Conservation (phyloP, 1,284 basidiomycete genomes). For the Dichomitus squalens region DNA sequence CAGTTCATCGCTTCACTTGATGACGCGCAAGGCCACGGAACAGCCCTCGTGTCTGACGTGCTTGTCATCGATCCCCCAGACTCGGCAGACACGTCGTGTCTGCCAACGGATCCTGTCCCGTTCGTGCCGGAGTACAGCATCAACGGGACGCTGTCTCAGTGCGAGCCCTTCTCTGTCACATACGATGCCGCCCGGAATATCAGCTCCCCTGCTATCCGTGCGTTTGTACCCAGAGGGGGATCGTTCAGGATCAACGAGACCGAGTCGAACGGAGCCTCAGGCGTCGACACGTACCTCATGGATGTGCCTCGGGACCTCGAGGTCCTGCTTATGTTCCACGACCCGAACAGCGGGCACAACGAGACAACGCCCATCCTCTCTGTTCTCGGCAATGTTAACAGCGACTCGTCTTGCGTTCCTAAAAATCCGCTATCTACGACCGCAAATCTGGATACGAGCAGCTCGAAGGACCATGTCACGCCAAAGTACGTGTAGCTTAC, state of each 20-base stretch:
- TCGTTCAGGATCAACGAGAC: slow-evolving; percentile 43
- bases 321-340: slow-evolving; percentile 43
- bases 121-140: slow-evolving; percentile 29
- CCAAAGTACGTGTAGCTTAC: slow-evolving; percentile 14
- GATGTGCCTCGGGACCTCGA: slow-evolving; percentile 39
- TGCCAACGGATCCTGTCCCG: slow-evolving; percentile 29
- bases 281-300: slow-evolving; percentile 49
- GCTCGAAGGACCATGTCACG: slow-evolving; percentile 8
- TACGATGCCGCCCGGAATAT: slow-evolving; percentile 41
- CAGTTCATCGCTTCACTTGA: slow-evolving; percentile 59
- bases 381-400: slow-evolving; percentile 32
- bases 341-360: slow-evolving; percentile 29
- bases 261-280: slow-evolving; percentile 28
- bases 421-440: slow-evolving; percentile 8
- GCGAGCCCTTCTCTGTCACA: slow-evolving; percentile 48
- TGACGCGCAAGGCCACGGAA: slow-evolving; percentile 41
- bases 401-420: slow-evolving; percentile 33
- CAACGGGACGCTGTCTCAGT: slow-evolving; percentile 43
- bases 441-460: slow-evolving; percentile 7
- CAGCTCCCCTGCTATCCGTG: slow-evolving; percentile 44
- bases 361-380: slow-evolving; percentile 34
- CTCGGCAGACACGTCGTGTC: slow-evolving; percentile 45
- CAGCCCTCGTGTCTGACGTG: slow-evolving; percentile 51
- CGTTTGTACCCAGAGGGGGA: slow-evolving; percentile 45
- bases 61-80: slow-evolving; percentile 45